A percentile compares a stretch with the other conserved stretches of the same genome.
phyloP scores from a whole-genome alignment of 805 yeast genomes.

The Metschnikowia vanudenii region DNA sequence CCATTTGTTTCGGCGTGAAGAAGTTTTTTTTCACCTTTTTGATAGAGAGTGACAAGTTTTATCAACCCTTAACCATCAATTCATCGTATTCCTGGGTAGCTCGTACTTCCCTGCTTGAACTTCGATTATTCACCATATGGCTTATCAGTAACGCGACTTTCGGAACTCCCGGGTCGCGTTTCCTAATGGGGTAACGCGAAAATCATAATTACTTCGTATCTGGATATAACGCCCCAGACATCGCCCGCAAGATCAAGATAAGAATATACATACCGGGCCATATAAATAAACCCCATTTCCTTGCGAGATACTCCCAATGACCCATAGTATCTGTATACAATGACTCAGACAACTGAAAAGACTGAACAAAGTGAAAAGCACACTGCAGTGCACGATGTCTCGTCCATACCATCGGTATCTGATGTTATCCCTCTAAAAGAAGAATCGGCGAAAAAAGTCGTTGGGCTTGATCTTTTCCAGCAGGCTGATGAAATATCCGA shows the following conservation, averaged over 20 bases:
- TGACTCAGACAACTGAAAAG: not conserved
- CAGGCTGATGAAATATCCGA: constrained; percentile 27
- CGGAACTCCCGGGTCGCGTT: not conserved
- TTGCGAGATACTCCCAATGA: not conserved
- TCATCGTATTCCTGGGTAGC: too few relatives aligned
- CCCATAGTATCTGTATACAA: not conserved
- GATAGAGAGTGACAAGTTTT: too few relatives aligned
- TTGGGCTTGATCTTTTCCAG: constrained; percentile 28
- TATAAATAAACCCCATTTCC: not conserved
- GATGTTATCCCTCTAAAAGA: constrained; percentile 1
- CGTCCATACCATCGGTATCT: constrained; percentile 6
- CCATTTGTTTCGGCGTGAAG: too few relatives aligned
- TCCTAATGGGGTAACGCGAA: constrained; percentile 3
- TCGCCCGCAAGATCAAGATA: too few relatives aligned
- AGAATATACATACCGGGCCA: too few relatives aligned
- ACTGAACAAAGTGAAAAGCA: not conserved
- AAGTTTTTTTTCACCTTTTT: too few relatives aligned
- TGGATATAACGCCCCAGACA: not conserved
- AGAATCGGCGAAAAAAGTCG: constrained; percentile 9
- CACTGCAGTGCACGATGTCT: constrained; percentile 2
- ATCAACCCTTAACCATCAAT: too few relatives aligned
- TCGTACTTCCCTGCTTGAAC: too few relatives aligned
- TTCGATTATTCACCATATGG: too few relatives aligned
- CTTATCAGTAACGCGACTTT: not conserved
- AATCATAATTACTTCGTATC: not conserved